Evolutionary conservation across 805 yeast species (phyloP), one percentile per base, ranked within the genome.

Genomic region (Starmerella sp.): DNA sequence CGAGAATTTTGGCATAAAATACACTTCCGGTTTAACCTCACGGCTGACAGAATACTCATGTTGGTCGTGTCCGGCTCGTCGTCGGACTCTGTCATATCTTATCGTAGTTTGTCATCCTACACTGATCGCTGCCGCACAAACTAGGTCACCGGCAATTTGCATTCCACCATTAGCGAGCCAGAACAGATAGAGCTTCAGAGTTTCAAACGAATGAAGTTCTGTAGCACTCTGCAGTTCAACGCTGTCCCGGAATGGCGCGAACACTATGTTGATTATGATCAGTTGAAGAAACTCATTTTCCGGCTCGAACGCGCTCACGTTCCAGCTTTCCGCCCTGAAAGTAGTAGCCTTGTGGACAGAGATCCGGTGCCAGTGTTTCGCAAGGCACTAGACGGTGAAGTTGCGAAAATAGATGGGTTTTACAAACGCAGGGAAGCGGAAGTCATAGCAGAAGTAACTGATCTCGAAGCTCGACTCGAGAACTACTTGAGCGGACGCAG

Each of bases 201-300:
- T n/a, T 17, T 47, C 32, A 36, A 15, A 41, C 39, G 37, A 11
- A 91, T 91, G 98, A 91, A 91, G 77, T 91, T 91, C 72, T 84
- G 95, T 30, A 96, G 90, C 67, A 86, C 96, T 6, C 73, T 91
- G 60, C 96, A 91, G 76, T 90, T 91, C 71, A 91, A 91, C 69
- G 96, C 97, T 29, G 97, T 93, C 5, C 97, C 98, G 1, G 97
- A 93, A 69, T 91, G 98, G 98, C 80, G 95, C 11, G 82, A 95
- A 31, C 81, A 86, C 67, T 91, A 91, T 69, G 83, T 91, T 54
- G 90, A 95, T 54, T 91, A 91, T 69, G 85, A 95, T 1, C 82
- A 86, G 39, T 74, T 93, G 56, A 91, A 93, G 69, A 87, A 86
- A 71, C 76, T 86, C 43, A 85, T 90, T 32, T 91, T 90, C 68